These are phyloP conservation scores for Hypholoma sublateritium DNA, from an alignment of 768 basidiomycete species.

Conservation along the genomic window DNA sequence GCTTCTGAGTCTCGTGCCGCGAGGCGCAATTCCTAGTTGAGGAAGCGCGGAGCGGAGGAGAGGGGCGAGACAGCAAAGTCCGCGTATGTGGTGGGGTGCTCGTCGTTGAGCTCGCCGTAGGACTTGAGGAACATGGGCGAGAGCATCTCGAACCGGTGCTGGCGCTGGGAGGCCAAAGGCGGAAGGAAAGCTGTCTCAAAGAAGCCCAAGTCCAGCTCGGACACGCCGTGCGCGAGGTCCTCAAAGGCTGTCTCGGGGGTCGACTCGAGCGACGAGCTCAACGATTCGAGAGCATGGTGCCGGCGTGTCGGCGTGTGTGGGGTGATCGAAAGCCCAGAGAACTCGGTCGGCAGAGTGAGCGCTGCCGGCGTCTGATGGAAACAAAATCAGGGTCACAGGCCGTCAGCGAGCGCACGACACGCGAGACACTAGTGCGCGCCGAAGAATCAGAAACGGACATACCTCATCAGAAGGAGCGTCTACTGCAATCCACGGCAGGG, in stretches of 20 bases:
- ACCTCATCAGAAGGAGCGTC: too few relatives aligned
- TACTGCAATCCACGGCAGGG: slow-evolving; percentile 30
- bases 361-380: slow-evolving; percentile 23
- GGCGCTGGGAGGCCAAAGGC: slow-evolving; percentile 24
- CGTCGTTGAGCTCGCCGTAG: slow-evolving; percentile 34
- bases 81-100: slow-evolving; percentile 31
- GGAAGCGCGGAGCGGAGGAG: slow-evolving; percentile 45
- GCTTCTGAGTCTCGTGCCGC: slow-evolving; percentile 10
- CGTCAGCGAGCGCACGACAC: slow-evolving; percentile 1
- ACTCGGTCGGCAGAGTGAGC: slow-evolving; percentile 37
- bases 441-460: too few relatives aligned
- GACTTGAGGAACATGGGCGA: slow-evolving; percentile 44
- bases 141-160: slow-evolving; percentile 27
- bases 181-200: slow-evolving; percentile 29
- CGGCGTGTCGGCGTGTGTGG: slow-evolving; percentile 49
- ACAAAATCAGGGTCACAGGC: slow-evolving; percentile 4
- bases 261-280: slow-evolving; percentile 58
- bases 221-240: slow-evolving; percentile 34
- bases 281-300: slow-evolving; percentile 42
- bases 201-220: slow-evolving; percentile 38
- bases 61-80: slow-evolving; percentile 43
- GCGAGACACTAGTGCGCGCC: background rate
- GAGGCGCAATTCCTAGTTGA: slow-evolving; percentile 38
- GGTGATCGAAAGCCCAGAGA: slow-evolving; percentile 56
- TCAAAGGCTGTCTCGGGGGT: slow-evolving; percentile 49